Base-by-base conservation (phyloP, 2,329 filamentous ascomycete species). In the Ustulina deusta region DNA sequence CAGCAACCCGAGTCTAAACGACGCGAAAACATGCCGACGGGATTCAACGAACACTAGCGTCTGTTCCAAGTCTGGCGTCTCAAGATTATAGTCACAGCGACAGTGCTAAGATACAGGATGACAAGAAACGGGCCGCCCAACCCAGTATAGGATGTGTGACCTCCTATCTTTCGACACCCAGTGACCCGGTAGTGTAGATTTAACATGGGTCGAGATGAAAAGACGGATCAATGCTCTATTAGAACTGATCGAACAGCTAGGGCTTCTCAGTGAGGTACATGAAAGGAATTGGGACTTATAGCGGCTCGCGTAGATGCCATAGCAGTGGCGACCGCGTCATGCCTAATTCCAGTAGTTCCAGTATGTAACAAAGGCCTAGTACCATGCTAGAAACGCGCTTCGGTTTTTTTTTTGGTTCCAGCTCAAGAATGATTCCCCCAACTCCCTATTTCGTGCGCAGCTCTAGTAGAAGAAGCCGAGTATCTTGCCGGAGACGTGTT, bases 401-500 rank as follows among this genome's bases (percentile, higher is more conserved):
- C 22, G 20, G n/a, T 32, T 52, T 54, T 59, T 62, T 66, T 44
- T 15, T 5, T 36, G 40, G 42, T 59, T 29, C 52, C 59, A 40
- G 64, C 54, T 46, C 48, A 48, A 46, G 59, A 66, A 63, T 62
- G 38, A 66, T 62, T 54, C 51, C 64, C 64, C 64, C 54, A 66
- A 66, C 64, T 66, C 64, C 59, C 36, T 62, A 40, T 15, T 36
- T 64, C 29, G 20, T 54, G 52, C 15, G 38, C 54, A 36, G 46
- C 40, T 55, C 64, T 67, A 67, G 34, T 67, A 67, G 55, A 67
- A 67, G 60, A 63, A 67, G 40, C 65, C 65, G 25, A 67, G 27
- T 62, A 67, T 57, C 65, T 67, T 67, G 38, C 65, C 65, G 22
- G 65, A 60, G 13, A 67, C 65, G 65, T 67, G 65, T 61, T 67